Evolutionary conservation across 2,329 filamentous ascomycete species (phyloP).

Genomic region (Neonectria ditissima): DNA sequence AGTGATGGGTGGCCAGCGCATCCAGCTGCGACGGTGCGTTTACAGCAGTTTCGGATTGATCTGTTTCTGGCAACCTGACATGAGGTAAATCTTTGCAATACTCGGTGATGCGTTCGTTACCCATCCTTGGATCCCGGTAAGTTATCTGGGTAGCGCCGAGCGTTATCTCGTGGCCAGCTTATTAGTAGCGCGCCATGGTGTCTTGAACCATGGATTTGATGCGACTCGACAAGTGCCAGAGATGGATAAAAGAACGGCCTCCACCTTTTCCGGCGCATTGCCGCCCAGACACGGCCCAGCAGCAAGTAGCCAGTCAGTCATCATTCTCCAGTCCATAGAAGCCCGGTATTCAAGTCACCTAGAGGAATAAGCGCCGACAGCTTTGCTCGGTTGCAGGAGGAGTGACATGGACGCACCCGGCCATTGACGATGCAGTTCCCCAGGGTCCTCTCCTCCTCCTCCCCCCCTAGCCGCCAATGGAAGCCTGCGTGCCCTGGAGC

Average conservation of each 20-base stretch:
- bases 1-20: slow-evolving; percentile 1
- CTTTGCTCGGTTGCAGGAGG: not conserved
- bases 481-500: not conserved
- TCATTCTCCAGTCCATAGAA: slow-evolving; percentile 1
- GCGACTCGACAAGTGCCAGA: not conserved
- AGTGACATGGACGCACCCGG: not conserved
- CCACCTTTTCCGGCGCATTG: too few relatives aligned
- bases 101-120: too few relatives aligned
- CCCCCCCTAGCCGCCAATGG: not conserved
- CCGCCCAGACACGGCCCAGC: too few relatives aligned
- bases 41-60: not conserved
- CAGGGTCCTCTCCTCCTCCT: not conserved
- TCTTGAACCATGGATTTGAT: not conserved
- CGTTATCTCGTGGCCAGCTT: not conserved
- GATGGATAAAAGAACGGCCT: not conserved
- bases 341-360: not conserved
- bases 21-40: slow-evolving; percentile 3
- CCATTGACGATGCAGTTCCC: not conserved
- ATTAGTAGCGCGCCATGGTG: not conserved
- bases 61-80: not conserved
- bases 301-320: not conserved
- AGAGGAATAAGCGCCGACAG: slow-evolving; percentile 4
- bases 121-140: not conserved
- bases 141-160: not conserved
- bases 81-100: not conserved